Evolutionary conservation across 495 filamentous ascomycete genomes (phyloP).

Genomic region (Cercophora samala): DNA sequence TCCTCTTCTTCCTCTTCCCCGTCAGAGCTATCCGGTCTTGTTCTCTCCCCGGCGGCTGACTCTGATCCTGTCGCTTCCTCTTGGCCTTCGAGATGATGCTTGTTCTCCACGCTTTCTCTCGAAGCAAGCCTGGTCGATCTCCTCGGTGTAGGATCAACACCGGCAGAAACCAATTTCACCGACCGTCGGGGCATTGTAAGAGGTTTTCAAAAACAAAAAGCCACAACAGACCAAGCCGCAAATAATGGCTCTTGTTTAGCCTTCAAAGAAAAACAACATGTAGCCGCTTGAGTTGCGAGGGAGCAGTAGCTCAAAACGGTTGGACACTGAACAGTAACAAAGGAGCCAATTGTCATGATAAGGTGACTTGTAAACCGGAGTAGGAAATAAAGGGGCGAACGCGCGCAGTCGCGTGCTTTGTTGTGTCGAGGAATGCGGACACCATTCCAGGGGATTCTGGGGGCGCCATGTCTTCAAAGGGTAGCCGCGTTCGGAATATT

Average conservation of each 20-base stretch:
- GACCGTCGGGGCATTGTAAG: not conserved
- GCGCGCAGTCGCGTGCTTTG: not conserved
- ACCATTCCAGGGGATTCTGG: not conserved
- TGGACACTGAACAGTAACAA: not conserved
- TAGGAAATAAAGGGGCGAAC: not conserved
- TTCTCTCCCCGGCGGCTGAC: no score
- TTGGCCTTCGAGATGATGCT: not conserved
- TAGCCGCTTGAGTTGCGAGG: not conserved
- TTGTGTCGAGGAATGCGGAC: not conserved
- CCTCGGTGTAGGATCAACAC: not conserved
- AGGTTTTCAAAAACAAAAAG: not conserved
- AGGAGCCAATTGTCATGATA: not conserved
- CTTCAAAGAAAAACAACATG: not conserved
- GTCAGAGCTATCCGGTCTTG: no score
- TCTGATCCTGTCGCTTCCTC: not conserved
- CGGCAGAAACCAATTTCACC: not conserved
- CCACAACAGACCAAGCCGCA: not conserved
- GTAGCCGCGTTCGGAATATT: not conserved
- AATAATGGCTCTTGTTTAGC: not conserved
- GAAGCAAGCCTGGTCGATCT: not conserved
- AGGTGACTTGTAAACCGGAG: not conserved
- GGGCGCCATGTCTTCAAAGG: not conserved
- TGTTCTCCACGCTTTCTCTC: not conserved
- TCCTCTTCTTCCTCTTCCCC: not conserved
- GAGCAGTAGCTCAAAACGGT: not conserved